Percentiles rank a stretch among this genome's conserved stretches.
Conservation (phyloP, 768 basidiomycete species). For the Sporobolomyces phaffii region DNA sequence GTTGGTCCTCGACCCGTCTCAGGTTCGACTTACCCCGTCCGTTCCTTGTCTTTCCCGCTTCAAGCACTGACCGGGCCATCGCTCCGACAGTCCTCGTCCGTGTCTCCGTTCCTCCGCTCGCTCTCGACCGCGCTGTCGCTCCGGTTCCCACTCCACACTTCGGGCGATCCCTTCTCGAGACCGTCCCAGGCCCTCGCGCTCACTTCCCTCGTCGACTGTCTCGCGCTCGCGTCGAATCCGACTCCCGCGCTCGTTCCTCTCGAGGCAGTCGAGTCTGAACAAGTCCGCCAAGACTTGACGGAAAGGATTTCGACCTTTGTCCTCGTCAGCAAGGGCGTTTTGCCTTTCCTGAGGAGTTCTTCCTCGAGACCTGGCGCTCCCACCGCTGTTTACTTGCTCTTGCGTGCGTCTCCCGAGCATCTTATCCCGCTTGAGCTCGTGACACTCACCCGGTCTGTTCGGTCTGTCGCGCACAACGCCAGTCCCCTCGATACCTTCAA, state of each 20-base stretch:
- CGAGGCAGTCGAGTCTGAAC: conserved; percentile 31
- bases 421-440: neutral
- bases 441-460: neutral
- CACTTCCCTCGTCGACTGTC: conserved; percentile 69
- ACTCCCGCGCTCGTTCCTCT: conserved; percentile 13
- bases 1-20: conserved; percentile 69
- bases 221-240: conserved; percentile 49
- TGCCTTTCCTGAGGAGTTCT: conserved; percentile 37
- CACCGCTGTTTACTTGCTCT: conserved; percentile 15
- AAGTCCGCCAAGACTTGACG: conserved; percentile 10
- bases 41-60: neutral
- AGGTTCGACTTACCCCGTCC: conserved; percentile 59
- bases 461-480: neutral
- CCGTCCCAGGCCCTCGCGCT: conserved; percentile 56
- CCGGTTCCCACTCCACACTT: conserved; percentile 67
- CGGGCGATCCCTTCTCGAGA: conserved; percentile 73
- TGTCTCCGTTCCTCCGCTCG: conserved; percentile 72
- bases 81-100: conserved; percentile 57
- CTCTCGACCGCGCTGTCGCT: conserved; percentile 71
- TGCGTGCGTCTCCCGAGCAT: conserved; percentile 6
- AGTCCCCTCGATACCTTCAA: conserved; percentile 22
- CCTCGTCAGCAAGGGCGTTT: conserved; percentile 22
- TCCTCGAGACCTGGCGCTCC: conserved; percentile 6
- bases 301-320: conserved; percentile 24
- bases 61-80: neutral